Conservation (phyloP, 2,329 filamentous ascomycete genomes). For the Epichloe uncinata region DNA sequence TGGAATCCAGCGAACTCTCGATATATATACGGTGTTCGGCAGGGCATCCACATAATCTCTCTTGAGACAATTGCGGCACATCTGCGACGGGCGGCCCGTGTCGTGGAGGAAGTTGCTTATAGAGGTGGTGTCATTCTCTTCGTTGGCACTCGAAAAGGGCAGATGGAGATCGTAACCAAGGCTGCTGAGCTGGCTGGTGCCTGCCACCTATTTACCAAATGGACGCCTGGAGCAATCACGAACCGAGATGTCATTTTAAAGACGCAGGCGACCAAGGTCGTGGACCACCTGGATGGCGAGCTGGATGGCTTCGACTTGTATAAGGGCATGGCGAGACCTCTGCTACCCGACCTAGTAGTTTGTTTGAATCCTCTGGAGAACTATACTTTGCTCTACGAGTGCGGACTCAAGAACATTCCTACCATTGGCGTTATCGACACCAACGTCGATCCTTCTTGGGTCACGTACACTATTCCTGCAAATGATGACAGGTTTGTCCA, state of each 20-base stretch:
- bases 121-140: slow-evolving; percentile 79
- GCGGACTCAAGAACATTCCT: slow-evolving; percentile 72
- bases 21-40: slow-evolving; percentile 84
- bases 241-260: slow-evolving; percentile 85
- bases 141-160: slow-evolving; percentile 73
- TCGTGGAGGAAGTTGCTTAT: slow-evolving; percentile 77
- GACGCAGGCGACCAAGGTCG: slow-evolving; percentile 54
- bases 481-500: slow-evolving; percentile 76
- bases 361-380: slow-evolving; percentile 92
- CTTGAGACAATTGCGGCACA: slow-evolving; percentile 82
- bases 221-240: slow-evolving; percentile 84
- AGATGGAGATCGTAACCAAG: slow-evolving; percentile 66
- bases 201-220: slow-evolving; percentile 84
- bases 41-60: slow-evolving; percentile 85
- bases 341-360: slow-evolving; percentile 83
- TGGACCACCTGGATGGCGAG: slow-evolving; percentile 58
- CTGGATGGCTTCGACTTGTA: slow-evolving; percentile 51
- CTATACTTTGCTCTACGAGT: slow-evolving; percentile 80
- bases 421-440: slow-evolving; percentile 95
- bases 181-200: slow-evolving; percentile 66
- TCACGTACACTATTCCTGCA: slow-evolving; percentile 91
- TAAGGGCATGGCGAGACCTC: slow-evolving; percentile 45
- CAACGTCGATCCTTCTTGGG: slow-evolving; percentile 80
- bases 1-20: slow-evolving; percentile 93
- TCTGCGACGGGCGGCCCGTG: slow-evolving; percentile 80